Base-by-base conservation (phyloP, 164 flowering plant species). In the Berberis thunbergii region DNA sequence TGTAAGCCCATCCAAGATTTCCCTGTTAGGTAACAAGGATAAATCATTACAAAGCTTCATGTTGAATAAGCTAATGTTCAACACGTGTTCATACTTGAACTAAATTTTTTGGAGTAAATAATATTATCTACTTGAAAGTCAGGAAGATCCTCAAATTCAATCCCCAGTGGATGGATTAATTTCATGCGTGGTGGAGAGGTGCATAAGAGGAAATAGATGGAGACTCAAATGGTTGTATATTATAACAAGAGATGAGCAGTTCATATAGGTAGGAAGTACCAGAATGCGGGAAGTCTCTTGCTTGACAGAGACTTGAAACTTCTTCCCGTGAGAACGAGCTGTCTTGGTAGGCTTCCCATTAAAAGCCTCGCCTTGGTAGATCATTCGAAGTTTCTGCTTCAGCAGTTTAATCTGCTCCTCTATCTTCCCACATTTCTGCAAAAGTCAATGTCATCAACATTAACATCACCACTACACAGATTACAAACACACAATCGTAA, bases 1-100 rank as follows among this genome's bases (percentile, higher is more conserved):
- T 88, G 64, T 88, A 91, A 1, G 96, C 95, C 98, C 98, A 94
- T 2, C 96, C 97, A 63, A 91, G 71, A 65, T 94, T 94, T 0
- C 97, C 97, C 98, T 94, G 78, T 44, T 45, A 48, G 3, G 3
- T 8, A 7, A 49, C 11, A 39, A 49, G 2, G 49, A 3, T 1
- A 61, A 7, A 38, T 39, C 1, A 45, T 26, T 26, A 26, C 26
- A 26, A 26, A 26, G 26, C 26, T 26, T 26, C 26, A 26, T 26
- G 26, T 26, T 26, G 26, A 26, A 26, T 26, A 26, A 26, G 26
- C 26, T 26, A 26, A 26, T 26, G 26, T 26, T 26, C 26, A 26
- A 26, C 26, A 26, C 26, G 26, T 26, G 26, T 0, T 26, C 26
- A 26, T 26, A 26, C 26, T 26, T 26, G 26, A 26, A 26, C 26